Conservation (phyloP, 768 basidiomycete species). For the Paxillus rubicundulus region DNA sequence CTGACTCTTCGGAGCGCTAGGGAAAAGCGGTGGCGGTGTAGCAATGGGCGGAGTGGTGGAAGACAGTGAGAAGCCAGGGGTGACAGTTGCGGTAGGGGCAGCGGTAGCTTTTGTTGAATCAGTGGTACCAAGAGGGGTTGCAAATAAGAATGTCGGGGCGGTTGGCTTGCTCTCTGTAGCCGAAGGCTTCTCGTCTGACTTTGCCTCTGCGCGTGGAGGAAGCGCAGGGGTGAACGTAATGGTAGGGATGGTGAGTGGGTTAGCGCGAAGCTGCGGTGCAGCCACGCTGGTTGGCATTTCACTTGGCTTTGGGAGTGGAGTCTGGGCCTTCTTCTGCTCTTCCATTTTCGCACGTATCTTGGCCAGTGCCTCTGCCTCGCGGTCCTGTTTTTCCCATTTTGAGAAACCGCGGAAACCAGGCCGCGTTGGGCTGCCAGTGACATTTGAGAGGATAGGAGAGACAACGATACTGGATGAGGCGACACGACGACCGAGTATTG, state of each 20-base stretch:
- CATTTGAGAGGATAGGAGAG: conserved; percentile 29
- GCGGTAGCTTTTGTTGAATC: conserved; percentile 9
- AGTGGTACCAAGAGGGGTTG: not conserved
- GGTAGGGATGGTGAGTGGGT: conserved; percentile 22
- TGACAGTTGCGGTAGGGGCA: conserved; percentile 5
- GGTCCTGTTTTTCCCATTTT: conserved; percentile 85
- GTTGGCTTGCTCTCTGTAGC: conserved; percentile 14
- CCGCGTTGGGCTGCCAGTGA: conserved; percentile 57
- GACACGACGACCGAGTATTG: conserved; percentile 44
- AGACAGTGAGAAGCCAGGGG: conserved; percentile 30
- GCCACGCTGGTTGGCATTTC: conserved; percentile 30
- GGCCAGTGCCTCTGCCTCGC: conserved; percentile 77
- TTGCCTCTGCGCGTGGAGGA: conserved; percentile 3
- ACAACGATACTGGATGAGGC: conserved; percentile 33
- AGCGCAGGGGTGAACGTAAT: conserved; percentile 30
- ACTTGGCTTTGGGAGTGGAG: conserved; percentile 33
- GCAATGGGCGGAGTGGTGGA: conserved; percentile 16
- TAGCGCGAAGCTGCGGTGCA: conserved; percentile 20
- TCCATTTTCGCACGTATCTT: conserved; percentile 58
- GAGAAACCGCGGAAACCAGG: conserved; percentile 50
- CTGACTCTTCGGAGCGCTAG: conserved; percentile 10
- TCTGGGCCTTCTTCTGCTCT: conserved; percentile 41
- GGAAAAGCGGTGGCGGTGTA: conserved; percentile 13
- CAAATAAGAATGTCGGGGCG: conserved; percentile 16
- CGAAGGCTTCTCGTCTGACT: conserved; percentile 7